Evolutionary conservation across 2,329 filamentous ascomycete genomes (phyloP).

Genomic region (Pseudocercospora fijiensis): DNA sequence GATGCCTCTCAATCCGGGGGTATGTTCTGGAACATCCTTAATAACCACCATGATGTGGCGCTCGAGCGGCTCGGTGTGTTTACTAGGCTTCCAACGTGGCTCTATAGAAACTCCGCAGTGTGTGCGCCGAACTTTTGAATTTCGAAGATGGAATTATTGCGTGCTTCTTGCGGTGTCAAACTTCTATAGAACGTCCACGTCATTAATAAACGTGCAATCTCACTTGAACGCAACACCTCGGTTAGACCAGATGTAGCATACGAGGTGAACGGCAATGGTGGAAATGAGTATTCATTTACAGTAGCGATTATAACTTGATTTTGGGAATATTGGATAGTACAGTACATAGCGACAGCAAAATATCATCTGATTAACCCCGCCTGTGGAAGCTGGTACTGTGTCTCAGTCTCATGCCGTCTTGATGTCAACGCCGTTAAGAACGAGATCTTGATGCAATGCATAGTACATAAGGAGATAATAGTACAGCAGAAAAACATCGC

Average conservation of each 20-base stretch:
- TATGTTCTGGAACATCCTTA: not conserved
- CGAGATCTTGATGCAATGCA: not conserved
- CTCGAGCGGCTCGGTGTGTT: not conserved
- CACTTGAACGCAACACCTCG: not conserved
- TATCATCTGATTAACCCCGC: slow-evolving; percentile 1
- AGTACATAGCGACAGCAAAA: slow-evolving; percentile 3
- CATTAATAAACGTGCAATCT: not conserved
- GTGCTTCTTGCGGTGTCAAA: slow-evolving; percentile 3
- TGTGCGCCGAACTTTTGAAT: not conserved
- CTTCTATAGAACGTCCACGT: not conserved
- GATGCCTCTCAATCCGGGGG: not conserved
- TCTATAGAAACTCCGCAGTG: not conserved
- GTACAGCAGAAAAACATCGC: not conserved
- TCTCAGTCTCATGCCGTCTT: slow-evolving; percentile 1
- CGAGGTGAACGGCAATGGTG: not conserved
- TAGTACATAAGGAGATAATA: not conserved
- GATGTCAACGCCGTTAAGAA: not conserved
- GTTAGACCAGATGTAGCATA: not conserved
- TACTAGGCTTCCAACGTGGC: not conserved
- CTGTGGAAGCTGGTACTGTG: slow-evolving; percentile 9
- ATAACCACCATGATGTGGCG: not conserved
- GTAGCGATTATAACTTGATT: not conserved
- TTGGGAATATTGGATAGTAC: not conserved
- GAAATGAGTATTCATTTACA: not conserved
- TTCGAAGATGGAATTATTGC: not conserved